Conservation (phyloP, 352 stramenopile genomes). For the Phytophthora syringae region DNA sequence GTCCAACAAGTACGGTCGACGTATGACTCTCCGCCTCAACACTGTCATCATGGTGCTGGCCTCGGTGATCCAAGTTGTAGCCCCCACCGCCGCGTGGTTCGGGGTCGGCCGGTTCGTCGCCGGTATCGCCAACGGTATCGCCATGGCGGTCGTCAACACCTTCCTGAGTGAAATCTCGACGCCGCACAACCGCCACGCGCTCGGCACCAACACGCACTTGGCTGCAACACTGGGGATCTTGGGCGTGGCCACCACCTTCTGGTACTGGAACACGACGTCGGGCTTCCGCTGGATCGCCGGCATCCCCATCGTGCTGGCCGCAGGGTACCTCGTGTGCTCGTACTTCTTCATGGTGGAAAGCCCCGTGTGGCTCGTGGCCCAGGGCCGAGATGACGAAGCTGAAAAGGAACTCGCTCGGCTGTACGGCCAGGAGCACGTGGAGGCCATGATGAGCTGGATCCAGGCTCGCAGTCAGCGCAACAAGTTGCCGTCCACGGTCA, state of each 20-base stretch:
- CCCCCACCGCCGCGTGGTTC: conserved; percentile 32
- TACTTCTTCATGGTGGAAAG: conserved; percentile 48
- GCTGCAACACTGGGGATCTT: conserved; percentile 46
- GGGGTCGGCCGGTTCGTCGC: conserved; percentile 40
- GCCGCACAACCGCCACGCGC: conserved; percentile 39
- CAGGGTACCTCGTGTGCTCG: conserved; percentile 26
- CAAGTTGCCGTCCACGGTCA: conserved; percentile 32
- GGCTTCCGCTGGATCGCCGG: conserved; percentile 60
- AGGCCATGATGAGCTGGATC: conserved; percentile 35
- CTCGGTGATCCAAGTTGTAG: conserved; percentile 32
- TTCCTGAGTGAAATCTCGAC: conserved; percentile 56
- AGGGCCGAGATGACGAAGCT: conserved; percentile 32
- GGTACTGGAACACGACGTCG: conserved; percentile 43
- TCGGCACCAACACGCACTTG: conserved; percentile 51
- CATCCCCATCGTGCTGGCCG: conserved; percentile 38
- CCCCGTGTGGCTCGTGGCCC: conserved; percentile 48
- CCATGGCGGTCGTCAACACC: conserved; percentile 39
- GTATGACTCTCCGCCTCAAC: conserved; percentile 38
- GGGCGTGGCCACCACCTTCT: conserved; percentile 49
- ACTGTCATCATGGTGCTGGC: conserved; percentile 43
- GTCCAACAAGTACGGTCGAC: conserved; percentile 54
- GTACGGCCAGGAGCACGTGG: conserved; percentile 45
- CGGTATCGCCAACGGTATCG: conserved; percentile 44
- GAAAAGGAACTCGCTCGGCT: conserved; percentile 32
- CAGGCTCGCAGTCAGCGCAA: conserved; percentile 14